These are phyloP conservation scores for Hydnomerulius pinastri DNA, from an alignment of 768 basidiomycete species.

Conservation along the genomic window DNA sequence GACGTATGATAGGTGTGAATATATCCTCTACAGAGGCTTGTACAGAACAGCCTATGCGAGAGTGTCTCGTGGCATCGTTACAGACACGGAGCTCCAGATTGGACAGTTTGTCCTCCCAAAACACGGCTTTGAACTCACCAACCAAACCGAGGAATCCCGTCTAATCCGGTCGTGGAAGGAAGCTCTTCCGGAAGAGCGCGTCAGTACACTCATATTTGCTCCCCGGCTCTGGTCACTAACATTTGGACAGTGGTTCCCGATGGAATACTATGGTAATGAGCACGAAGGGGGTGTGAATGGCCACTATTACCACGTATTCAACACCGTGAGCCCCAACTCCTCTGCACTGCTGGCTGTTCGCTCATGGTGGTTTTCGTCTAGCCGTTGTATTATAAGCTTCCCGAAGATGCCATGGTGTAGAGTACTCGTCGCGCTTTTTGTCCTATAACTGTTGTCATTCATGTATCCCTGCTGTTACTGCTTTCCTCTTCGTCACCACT, in stretches of 20 bases:
- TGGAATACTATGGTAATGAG: constrained; percentile 63
- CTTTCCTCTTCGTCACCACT: constrained; percentile 29
- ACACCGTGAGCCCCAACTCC: constrained; percentile 49
- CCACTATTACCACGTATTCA: constrained; percentile 78
- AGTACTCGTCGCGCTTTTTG: background rate
- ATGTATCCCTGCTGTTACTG: constrained; percentile 7
- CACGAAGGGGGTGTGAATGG: constrained; percentile 60
- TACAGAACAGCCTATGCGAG: constrained; percentile 83
- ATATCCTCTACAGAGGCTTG: constrained; percentile 81
- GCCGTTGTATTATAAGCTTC: constrained; percentile 58
- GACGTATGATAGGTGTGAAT: constrained; percentile 70
- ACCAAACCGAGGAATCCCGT: constrained; percentile 62
- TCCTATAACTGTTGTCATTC: constrained; percentile 9
- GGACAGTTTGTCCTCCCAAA: constrained; percentile 80
- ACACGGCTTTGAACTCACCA: constrained; percentile 50
- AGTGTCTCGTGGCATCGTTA: constrained; percentile 79
- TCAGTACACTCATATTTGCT: constrained; percentile 34
- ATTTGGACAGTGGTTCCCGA: constrained; percentile 67
- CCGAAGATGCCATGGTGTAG: constrained; percentile 44
- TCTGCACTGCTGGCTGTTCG: background rate
- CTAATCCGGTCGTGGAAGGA: constrained; percentile 71
- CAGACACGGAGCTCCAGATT: constrained; percentile 89
- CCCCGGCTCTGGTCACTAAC: constrained; percentile 2
- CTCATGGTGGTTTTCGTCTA: constrained; percentile 20
- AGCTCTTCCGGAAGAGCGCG: constrained; percentile 63